Percentiles rank a stretch among this genome's conserved stretches.
Evolutionary conservation across 2,329 filamentous ascomycete genomes (phyloP).

Genomic region (Microsporum canis): DNA sequence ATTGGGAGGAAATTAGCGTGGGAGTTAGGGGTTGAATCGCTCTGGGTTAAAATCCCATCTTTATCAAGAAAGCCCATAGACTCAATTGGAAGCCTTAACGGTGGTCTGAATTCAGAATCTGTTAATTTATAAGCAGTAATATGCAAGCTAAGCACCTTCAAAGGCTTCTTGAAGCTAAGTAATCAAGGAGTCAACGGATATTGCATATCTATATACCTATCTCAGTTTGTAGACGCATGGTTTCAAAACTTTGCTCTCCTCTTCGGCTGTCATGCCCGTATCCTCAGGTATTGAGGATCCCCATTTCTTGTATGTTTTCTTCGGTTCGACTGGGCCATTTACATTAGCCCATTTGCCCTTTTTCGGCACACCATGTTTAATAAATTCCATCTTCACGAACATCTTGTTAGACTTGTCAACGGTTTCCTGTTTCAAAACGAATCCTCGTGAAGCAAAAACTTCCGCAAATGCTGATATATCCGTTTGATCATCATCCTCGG

Average conservation of each 20-base stretch:
- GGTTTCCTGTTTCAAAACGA: constrained; percentile 62
- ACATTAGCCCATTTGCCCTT: constrained; percentile 56
- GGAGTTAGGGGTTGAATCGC: neutral
- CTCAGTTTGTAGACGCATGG: constrained; percentile 93
- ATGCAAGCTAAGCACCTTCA: neutral
- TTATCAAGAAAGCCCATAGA: constrained; percentile 2
- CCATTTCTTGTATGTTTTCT: constrained; percentile 36
- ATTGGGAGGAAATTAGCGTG: constrained; percentile 34
- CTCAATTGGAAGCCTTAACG: neutral
- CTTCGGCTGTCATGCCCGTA: constrained; percentile 46
- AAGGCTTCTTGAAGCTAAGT: neutral
- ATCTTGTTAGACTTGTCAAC: constrained; percentile 87
- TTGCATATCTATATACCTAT: constrained; percentile 30
- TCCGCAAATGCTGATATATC: constrained; percentile 81
- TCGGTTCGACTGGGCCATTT: neutral
- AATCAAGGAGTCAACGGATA: neutral
- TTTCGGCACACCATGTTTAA: constrained; percentile 64
- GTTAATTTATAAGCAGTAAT: neutral
- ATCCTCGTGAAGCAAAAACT: constrained; percentile 67
- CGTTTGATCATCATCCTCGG: constrained; percentile 57
- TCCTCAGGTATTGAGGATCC: constrained; percentile 47
- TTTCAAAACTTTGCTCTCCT: constrained; percentile 66
- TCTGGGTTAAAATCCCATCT: neutral
- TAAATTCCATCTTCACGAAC: constrained; percentile 95
- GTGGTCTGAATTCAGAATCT: neutral